phyloP scores from a whole-genome alignment of 2,329 filamentous ascomycete species.

The Emmonsiellopsis sp. region DNA sequence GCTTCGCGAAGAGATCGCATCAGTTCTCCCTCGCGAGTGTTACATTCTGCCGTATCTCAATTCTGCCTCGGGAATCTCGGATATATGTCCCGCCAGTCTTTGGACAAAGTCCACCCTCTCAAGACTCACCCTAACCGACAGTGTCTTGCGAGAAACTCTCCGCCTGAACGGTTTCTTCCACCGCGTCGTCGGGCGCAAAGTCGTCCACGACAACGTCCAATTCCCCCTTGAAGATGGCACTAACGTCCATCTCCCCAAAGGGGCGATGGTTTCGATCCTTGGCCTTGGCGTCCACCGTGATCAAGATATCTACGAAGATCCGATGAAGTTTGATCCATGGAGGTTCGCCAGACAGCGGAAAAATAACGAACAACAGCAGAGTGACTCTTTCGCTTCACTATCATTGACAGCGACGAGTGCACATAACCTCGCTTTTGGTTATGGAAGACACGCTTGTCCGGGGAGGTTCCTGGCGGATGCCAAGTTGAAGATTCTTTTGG shows the following conservation, averaged over 20 bases:
- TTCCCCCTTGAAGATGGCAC: background rate
- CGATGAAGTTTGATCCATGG: background rate
- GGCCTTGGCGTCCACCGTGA: background rate
- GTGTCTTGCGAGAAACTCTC: slow-evolving; percentile 36
- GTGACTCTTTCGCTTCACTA: background rate
- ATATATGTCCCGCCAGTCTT: slow-evolving; percentile 10
- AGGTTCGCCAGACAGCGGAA: background rate
- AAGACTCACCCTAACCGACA: slow-evolving; percentile 34
- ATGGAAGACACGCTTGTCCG: background rate
- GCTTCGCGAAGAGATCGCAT: slow-evolving; percentile 31
- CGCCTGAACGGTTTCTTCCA: slow-evolving; percentile 25
- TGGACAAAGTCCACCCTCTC: slow-evolving; percentile 36
- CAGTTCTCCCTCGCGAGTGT: slow-evolving; percentile 16
- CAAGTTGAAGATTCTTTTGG: background rate
- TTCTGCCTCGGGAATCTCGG: background rate
- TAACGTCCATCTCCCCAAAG: background rate
- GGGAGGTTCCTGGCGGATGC: background rate
- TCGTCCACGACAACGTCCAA: slow-evolving; percentile 11
- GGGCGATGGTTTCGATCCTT: background rate
- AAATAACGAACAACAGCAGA: background rate
- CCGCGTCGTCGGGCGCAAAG: slow-evolving; percentile 19
- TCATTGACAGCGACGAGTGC: background rate
- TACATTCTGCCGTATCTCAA: background rate
- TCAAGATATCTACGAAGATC: background rate
- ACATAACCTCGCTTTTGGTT: background rate